Evolutionary conservation across 2,329 filamentous ascomycete genomes (phyloP).

Genomic region (Hirsutella minnesotensis): DNA sequence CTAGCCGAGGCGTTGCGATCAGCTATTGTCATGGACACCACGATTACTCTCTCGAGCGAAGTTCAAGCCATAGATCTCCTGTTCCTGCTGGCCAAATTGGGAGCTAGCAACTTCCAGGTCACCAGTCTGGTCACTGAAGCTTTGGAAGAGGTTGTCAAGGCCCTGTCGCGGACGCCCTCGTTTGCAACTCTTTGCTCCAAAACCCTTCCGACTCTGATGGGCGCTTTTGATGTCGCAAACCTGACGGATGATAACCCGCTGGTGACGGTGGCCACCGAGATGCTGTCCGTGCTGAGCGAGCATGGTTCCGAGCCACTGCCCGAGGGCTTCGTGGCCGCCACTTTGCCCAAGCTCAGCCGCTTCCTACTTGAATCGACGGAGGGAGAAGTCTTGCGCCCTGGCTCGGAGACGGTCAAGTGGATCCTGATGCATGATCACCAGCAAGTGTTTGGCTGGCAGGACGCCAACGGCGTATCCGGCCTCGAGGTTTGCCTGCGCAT

Average conservation of each 20-base stretch:
- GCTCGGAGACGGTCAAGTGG: constrained; percentile 76
- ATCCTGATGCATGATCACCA: constrained; percentile 83
- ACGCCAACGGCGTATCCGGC: constrained; percentile 67
- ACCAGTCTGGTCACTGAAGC: constrained; percentile 79
- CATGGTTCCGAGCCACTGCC: constrained; percentile 79
- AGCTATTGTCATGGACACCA: constrained; percentile 68
- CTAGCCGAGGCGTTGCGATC: constrained; percentile 77
- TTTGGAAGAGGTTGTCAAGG: constrained; percentile 75
- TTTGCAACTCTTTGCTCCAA: constrained; percentile 75
- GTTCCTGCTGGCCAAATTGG: constrained; percentile 80
- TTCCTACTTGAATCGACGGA: constrained; percentile 77
- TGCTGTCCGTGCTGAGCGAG: constrained; percentile 70
- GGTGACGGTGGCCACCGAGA: constrained; percentile 75
- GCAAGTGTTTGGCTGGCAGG: constrained; percentile 79
- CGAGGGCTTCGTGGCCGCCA: constrained; percentile 69
- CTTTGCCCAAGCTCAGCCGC: constrained; percentile 76
- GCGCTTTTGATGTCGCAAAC: constrained; percentile 78
- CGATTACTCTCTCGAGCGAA: constrained; percentile 59
- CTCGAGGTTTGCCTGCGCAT: constrained; percentile 84
- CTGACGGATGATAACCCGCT: constrained; percentile 77
- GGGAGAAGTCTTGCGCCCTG: constrained; percentile 76
- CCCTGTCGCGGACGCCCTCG: constrained; percentile 52
- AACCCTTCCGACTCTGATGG: constrained; percentile 76
- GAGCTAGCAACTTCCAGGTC: constrained; percentile 82
- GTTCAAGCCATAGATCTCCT: constrained; percentile 69